Conservation (phyloP, 495 filamentous ascomycete species). For the Bathelium albidoporum region DNA sequence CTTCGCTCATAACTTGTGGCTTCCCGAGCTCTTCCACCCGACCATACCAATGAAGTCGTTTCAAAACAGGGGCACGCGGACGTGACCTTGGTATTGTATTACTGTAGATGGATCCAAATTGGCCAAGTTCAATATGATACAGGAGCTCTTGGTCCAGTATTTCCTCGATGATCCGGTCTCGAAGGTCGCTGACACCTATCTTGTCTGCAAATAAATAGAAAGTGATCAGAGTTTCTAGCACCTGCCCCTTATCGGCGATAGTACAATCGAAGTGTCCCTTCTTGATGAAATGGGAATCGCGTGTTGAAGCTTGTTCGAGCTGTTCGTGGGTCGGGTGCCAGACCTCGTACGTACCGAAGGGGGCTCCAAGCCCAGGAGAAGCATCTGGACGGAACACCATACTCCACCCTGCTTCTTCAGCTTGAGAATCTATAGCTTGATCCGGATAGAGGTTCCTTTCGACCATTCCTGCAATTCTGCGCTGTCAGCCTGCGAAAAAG, state of each 20-base stretch:
- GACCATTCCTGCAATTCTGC: background rate
- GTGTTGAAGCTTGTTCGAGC: background rate
- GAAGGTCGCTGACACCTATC: background rate
- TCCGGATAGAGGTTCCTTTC: background rate
- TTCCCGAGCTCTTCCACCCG: background rate
- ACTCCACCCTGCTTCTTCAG: background rate
- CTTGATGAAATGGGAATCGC: background rate
- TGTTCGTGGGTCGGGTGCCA: background rate
- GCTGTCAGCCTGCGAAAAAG: background rate
- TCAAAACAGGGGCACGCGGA: background rate
- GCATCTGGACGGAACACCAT: background rate
- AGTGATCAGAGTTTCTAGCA: background rate
- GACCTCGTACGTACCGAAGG: background rate
- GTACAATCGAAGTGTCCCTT: background rate
- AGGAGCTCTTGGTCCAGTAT: background rate
- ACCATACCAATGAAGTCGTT: background rate
- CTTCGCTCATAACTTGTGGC: background rate
- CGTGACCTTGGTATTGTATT: background rate
- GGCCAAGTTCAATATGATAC: background rate
- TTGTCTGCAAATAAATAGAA: background rate
- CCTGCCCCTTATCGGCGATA: background rate
- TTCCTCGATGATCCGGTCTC: background rate
- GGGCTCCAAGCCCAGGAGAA: background rate
- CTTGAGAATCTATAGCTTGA: background rate
- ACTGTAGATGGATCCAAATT: background rate